Conservation (phyloP, 768 basidiomycete genomes). For the Paxillus involutus region DNA sequence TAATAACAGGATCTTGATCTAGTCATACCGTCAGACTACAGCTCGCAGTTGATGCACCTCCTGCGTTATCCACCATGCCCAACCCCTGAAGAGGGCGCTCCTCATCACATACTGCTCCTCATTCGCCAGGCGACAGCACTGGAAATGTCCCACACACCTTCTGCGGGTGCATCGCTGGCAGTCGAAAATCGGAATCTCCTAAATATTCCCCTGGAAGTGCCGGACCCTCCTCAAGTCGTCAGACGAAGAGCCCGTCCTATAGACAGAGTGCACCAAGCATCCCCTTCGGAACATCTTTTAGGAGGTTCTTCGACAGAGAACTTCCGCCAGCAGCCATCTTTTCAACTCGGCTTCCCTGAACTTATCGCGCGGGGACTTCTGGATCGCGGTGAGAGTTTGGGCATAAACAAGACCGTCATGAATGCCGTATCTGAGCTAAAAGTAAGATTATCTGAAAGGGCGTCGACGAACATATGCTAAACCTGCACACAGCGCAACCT, state of each 20-base stretch:
- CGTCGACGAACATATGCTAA: slow-evolving; percentile 1
- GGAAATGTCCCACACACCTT: slow-evolving; percentile 69
- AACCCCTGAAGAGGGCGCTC: slow-evolving; percentile 34
- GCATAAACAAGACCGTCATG: slow-evolving; percentile 83
- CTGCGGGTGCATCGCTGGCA: slow-evolving; percentile 75
- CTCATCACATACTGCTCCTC: slow-evolving; percentile 66
- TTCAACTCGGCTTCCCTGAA: slow-evolving; percentile 63
- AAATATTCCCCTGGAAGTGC: slow-evolving; percentile 68
- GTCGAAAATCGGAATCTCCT: slow-evolving; percentile 82
- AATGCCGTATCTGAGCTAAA: slow-evolving; percentile 77
- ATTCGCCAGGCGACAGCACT: slow-evolving; percentile 82
- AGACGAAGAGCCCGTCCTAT: slow-evolving; percentile 36
- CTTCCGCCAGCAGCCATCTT: slow-evolving; percentile 41
- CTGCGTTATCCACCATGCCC: slow-evolving; percentile 74
- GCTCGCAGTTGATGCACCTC: slow-evolving; percentile 76
- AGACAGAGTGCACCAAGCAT: slow-evolving; percentile 30
- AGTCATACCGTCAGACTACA: slow-evolving; percentile 91
- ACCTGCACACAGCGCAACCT: slow-evolving; percentile 64
- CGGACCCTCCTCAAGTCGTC: slow-evolving; percentile 41
- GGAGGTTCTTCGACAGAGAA: slow-evolving; percentile 25
- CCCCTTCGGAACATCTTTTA: slow-evolving; percentile 19
- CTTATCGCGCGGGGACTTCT: slow-evolving; percentile 69
- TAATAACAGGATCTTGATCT: slow-evolving; percentile 15
- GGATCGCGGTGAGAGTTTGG: slow-evolving; percentile 75
- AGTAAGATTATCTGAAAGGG: slow-evolving; percentile 40